These are phyloP conservation scores for Brasilioporus rufonigricans DNA, from an alignment of 768 basidiomycete species.

Conservation along the genomic window DNA sequence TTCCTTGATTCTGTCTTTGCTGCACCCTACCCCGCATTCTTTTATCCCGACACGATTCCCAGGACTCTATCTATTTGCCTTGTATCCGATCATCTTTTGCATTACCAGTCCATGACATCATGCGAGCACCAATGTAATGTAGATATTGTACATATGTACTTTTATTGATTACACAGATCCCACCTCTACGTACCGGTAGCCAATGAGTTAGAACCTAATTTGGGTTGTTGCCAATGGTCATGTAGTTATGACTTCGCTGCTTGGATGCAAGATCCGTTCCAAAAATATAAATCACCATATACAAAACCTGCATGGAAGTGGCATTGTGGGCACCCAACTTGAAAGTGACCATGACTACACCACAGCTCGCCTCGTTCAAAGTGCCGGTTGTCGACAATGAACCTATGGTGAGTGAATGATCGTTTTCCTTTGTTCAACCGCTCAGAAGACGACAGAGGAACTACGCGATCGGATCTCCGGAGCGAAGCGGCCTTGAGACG, in stretches of 20 bases:
- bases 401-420: conserved; percentile 65
- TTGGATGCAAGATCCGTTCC: conserved; percentile 18
- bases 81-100: background rate
- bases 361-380: conserved; percentile 83
- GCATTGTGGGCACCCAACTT: conserved; percentile 4
- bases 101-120: background rate
- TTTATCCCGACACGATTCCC: background rate
- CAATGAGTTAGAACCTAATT: too few species aligned
- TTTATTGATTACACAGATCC: background rate
- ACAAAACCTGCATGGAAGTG: background rate
- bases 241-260: background rate
- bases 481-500: conserved; percentile 69
- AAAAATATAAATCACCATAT: background rate
- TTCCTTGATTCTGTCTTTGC: background rate
- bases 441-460: conserved; percentile 46
- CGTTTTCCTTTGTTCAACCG: background rate
- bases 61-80: background rate
- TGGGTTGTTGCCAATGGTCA: background rate
- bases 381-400: conserved; percentile 89
- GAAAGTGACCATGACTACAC: conserved; percentile 49
- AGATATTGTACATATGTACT: too few species aligned
- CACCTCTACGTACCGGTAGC: too few species aligned
- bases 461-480: conserved; percentile 77
- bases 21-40: background rate
- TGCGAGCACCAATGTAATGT: too few species aligned